Conservation (phyloP, 2,329 filamentous ascomycete species). For the Colletotrichum brevisporum region DNA sequence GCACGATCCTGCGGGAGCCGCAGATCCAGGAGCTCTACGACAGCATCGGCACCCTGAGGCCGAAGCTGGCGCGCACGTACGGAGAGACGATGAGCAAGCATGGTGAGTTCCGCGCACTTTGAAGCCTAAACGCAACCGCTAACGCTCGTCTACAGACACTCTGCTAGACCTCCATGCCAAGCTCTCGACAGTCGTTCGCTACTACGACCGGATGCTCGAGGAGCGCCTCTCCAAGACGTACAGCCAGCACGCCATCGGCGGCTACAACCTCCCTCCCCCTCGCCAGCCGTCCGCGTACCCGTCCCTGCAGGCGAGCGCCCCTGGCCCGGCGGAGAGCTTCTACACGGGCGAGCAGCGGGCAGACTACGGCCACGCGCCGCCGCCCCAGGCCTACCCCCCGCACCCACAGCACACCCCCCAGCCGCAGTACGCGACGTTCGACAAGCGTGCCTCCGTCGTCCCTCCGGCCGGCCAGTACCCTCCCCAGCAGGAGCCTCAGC, state of each 20-base stretch:
- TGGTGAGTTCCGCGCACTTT: constrained; percentile 66
- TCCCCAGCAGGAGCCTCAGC: constrained; percentile 60
- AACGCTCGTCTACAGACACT: constrained; percentile 75
- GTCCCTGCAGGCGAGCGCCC: constrained; percentile 70
- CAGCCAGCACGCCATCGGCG: constrained; percentile 80
- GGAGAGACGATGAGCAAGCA: constrained; percentile 99
- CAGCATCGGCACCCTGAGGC: constrained; percentile 92
- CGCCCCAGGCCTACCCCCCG: constrained; percentile 67
- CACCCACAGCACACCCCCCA: constrained; percentile 54
- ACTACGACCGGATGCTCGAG: constrained; percentile 98
- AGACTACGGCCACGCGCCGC: constrained; percentile 62
- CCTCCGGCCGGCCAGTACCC: constrained; percentile 58
- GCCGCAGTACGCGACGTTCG: constrained; percentile 61
- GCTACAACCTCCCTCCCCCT: constrained; percentile 70
- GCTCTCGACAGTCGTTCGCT: constrained; percentile 93
- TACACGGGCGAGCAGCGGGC: constrained; percentile 77
- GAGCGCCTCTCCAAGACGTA: constrained; percentile 95
- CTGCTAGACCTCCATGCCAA: constrained; percentile 95
- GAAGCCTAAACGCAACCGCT: constrained; percentile 44
- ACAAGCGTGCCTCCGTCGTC: constrained; percentile 57
- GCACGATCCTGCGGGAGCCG: constrained; percentile 95
- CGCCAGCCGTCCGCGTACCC: constrained; percentile 78
- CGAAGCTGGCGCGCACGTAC: constrained; percentile 94
- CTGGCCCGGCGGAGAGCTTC: constrained; percentile 80
- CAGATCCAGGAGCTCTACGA: constrained; percentile 99